phyloP scores from a whole-genome alignment of 2,329 filamentous ascomycete genomes.

The Trichoderma endophyticum region DNA sequence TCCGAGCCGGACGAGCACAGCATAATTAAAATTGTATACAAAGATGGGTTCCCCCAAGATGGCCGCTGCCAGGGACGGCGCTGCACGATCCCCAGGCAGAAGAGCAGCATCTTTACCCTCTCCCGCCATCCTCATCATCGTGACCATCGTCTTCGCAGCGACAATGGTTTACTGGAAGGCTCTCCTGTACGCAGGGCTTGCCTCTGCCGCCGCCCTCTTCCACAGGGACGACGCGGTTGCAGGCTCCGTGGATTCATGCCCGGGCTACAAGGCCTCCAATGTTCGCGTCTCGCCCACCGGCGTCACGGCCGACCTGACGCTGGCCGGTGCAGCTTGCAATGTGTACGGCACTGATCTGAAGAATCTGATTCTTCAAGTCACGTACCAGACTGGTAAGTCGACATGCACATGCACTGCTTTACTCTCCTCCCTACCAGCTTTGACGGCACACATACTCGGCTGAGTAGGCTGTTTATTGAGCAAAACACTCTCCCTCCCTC shows the following conservation, averaged over 20 bases:
- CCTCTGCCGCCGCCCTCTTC: constrained; percentile 22
- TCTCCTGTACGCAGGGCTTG: constrained; percentile 22
- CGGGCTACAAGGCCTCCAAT: constrained; percentile 65
- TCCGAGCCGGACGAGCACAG: background rate
- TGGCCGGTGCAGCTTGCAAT: constrained; percentile 71
- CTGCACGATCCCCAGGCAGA: background rate
- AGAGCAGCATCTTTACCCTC: background rate
- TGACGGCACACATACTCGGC: background rate
- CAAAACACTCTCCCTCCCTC: background rate
- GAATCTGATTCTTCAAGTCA: constrained; percentile 61
- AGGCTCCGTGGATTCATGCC: constrained; percentile 47
- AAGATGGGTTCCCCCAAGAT: background rate
- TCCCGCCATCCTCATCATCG: background rate
- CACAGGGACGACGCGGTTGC: constrained; percentile 1
- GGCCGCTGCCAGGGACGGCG: background rate
- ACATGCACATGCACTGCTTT: too few relatives aligned
- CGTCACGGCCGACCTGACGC: constrained; percentile 65
- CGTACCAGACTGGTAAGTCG: constrained; percentile 31
- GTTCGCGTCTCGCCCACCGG: constrained; percentile 50
- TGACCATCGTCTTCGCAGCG: background rate
- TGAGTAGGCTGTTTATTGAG: background rate
- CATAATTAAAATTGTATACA: background rate
- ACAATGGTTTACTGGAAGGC: constrained; percentile 24
- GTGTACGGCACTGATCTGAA: constrained; percentile 74
- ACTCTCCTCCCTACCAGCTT: background rate